Evolutionary conservation across 306 rosid species (phyloP).

Genomic region (Quercus ilex): DNA sequence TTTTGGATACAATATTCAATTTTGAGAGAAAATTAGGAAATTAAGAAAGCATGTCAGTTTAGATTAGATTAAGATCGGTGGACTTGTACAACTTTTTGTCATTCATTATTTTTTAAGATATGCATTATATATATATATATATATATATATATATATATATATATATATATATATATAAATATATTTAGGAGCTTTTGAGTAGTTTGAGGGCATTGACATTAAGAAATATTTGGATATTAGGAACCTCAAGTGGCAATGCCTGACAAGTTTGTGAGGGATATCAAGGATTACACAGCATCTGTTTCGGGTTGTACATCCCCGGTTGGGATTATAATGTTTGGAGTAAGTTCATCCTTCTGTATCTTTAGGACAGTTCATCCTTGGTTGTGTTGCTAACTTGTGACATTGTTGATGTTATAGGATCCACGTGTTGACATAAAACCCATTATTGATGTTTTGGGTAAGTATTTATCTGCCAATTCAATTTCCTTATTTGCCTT

Average conservation of each 20-base stretch:
- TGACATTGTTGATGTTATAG: conserved; percentile 23
- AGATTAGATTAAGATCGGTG: too few relatives aligned
- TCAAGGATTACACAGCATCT: conserved; percentile 33
- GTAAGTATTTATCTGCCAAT: conserved; percentile 24
- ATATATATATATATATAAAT: background rate
- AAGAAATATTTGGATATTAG: conserved; percentile 5
- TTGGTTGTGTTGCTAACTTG: background rate
- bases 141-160: background rate
- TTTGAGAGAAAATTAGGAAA: too few relatives aligned
- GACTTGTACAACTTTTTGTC: background rate
- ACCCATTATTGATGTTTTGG: conserved; percentile 30
- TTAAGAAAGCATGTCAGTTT: too few relatives aligned
- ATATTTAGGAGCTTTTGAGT: background rate
- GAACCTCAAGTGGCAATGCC: conserved; percentile 7
- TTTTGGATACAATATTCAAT: too few relatives aligned
- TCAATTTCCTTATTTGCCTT: background rate
- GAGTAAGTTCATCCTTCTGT: conserved; percentile 35
- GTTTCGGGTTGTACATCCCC: conserved; percentile 44
- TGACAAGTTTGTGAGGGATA: conserved; percentile 30
- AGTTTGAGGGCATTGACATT: background rate
- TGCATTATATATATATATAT: background rate
- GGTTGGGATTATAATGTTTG: conserved; percentile 44
- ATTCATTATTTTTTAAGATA: background rate
- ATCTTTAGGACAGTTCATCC: background rate
- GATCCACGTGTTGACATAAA: conserved; percentile 40